Evolutionary conservation across 2,329 filamentous ascomycete genomes (phyloP).

Genomic region (Knoxdaviesia proteae): DNA sequence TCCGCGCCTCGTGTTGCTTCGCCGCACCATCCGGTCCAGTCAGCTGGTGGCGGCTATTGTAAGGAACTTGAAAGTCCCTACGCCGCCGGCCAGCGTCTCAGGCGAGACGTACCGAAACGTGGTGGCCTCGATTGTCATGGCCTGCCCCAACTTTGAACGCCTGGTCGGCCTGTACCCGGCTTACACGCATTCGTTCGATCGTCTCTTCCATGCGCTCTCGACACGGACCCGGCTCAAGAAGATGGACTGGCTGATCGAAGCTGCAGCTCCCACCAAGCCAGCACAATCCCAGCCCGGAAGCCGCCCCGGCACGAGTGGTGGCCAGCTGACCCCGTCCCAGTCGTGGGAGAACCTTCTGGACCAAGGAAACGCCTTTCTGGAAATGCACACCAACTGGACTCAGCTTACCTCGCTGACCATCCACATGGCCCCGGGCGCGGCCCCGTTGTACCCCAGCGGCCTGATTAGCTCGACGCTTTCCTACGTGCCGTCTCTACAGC

Average conservation of each 20-base stretch:
- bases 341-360: slow-evolving; percentile 8
- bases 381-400: slow-evolving; percentile 32
- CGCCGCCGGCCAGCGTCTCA: slow-evolving; percentile 17
- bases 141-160: slow-evolving; percentile 41
- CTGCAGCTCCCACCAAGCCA: slow-evolving; percentile 8
- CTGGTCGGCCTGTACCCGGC: slow-evolving; percentile 30
- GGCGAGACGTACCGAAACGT: slow-evolving; percentile 32
- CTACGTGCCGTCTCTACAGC: slow-evolving; percentile 30
- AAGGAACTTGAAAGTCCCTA: slow-evolving; percentile 34
- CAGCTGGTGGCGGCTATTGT: slow-evolving; percentile 32
- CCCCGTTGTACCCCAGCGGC: slow-evolving; percentile 24
- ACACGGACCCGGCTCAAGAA: slow-evolving; percentile 32
- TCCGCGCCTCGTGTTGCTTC: slow-evolving; percentile 31
- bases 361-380: slow-evolving; percentile 23
- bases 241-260: slow-evolving; percentile 36
- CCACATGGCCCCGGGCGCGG: slow-evolving; percentile 35
- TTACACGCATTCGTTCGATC: slow-evolving; percentile 35
- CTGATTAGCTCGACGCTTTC: slow-evolving; percentile 29
- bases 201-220: slow-evolving; percentile 36
- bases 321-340: slow-evolving; percentile 11
- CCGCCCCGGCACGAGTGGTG: slow-evolving; percentile 14
- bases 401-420: slow-evolving; percentile 34
- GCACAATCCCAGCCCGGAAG: not conserved
- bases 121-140: slow-evolving; percentile 40
- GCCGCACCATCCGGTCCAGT: slow-evolving; percentile 33